These are phyloP conservation scores for Dysphania ambrosioides DNA, from an alignment of 148 eudicot genomes.

Conservation along the genomic window DNA sequence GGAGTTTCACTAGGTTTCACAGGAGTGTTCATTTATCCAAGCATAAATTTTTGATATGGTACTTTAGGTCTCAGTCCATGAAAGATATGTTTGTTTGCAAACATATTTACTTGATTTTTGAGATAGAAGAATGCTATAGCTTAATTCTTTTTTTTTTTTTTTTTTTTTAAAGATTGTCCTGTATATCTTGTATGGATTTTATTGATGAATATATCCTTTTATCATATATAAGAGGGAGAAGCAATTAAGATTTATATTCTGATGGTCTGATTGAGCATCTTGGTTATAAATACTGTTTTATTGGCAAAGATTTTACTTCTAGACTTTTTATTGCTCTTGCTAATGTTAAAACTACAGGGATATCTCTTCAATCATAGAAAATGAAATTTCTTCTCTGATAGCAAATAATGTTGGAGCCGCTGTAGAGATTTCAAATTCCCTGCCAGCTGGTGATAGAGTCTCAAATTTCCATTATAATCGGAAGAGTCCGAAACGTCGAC, in stretches of 20 bases:
- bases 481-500: slow-evolving; percentile 69
- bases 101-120: neutral
- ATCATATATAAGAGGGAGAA: neutral
- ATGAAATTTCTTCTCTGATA: slow-evolving; percentile 70
- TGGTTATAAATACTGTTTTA: neutral
- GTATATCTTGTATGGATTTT: too few species aligned
- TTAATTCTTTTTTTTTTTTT: neutral
- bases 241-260: neutral
- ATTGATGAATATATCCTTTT: too few species aligned
- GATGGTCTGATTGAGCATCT: neutral
- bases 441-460: slow-evolving; percentile 46
- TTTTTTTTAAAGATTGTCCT: too few species aligned
- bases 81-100: neutral
- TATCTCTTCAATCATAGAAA: slow-evolving; percentile 66
- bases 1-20: neutral
- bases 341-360: slow-evolving; percentile 51
- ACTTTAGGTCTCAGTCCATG: neutral
- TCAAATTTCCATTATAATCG: slow-evolving; percentile 66
- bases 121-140: neutral
- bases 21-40: neutral
- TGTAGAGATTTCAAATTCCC: slow-evolving; percentile 71
- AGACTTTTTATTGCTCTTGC: neutral
- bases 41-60: neutral
- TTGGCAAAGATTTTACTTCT: neutral
- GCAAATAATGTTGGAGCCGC: slow-evolving; percentile 82